A percentile compares a stretch with the other conserved stretches of the same genome.
These are phyloP conservation scores for Quercus phellos DNA, from an alignment of 331 rosid species.

Conservation along the genomic window DNA sequence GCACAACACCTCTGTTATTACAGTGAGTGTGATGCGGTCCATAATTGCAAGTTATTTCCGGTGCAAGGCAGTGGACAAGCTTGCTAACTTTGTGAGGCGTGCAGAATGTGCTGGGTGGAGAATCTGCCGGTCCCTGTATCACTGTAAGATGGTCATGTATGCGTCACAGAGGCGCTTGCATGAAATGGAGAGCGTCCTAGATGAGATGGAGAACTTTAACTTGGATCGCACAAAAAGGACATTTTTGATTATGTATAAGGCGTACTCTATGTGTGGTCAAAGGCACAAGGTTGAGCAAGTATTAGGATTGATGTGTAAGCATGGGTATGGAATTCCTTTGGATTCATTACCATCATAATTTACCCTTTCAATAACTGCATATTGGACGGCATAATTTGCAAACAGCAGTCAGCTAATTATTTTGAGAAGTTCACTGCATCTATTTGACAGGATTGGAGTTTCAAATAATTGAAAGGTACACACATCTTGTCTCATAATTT, in stretches of 20 bases:
- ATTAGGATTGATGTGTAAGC: constrained; percentile 66
- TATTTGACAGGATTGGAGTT: constrained; percentile 11
- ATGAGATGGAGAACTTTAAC: constrained; percentile 51
- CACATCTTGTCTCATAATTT: constrained; percentile 9
- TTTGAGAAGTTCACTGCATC: constrained; percentile 9
- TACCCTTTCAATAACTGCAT: constrained; percentile 15
- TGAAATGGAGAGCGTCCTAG: constrained; percentile 58
- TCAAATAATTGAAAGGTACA: constrained; percentile 25
- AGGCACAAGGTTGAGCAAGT: constrained; percentile 51
- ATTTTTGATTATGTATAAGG: constrained; percentile 61
- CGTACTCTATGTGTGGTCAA: constrained; percentile 41
- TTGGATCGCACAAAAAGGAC: constrained; percentile 41
- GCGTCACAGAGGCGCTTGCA: constrained; percentile 43
- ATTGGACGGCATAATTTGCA: constrained; percentile 16
- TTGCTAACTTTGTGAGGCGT: constrained; percentile 45
- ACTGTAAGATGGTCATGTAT: constrained; percentile 72
- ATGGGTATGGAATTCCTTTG: constrained; percentile 57
- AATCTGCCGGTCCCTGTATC: constrained; percentile 55
- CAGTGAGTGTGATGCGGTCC: constrained; percentile 31
- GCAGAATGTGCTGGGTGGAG: constrained; percentile 65
- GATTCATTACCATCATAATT: constrained; percentile 34
- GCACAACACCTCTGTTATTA: constrained; percentile 29
- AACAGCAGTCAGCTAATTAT: constrained; percentile 4
- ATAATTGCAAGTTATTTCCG: constrained; percentile 54
- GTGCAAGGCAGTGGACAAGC: constrained; percentile 49